Evolutionary conservation across 2,329 filamentous ascomycete genomes (phyloP).

Genomic region (Penicillium sp.): DNA sequence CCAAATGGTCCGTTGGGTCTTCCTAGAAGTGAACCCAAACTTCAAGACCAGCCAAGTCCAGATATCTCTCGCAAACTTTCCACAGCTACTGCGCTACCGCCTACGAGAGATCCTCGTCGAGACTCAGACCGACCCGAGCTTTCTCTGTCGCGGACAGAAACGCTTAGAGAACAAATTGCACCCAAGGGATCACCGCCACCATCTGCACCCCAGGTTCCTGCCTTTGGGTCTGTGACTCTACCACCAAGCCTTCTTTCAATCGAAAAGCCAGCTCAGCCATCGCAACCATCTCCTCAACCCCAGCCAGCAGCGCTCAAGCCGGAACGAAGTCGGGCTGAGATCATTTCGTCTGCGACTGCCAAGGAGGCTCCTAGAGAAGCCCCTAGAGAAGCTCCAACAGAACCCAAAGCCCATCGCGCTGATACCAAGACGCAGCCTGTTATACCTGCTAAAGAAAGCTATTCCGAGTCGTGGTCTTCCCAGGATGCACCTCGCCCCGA

Average conservation of each 20-base stretch:
- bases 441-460: conserved; percentile 24
- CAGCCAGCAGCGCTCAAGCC: conserved; percentile 1
- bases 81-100: conserved; percentile 12
- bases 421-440: conserved; percentile 21
- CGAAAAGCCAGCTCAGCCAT: conserved; percentile 18
- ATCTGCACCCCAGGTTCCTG: conserved; percentile 39
- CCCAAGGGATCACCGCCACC: conserved; percentile 35
- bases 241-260: conserved; percentile 22
- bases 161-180: conserved; percentile 23
- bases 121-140: conserved; percentile 29
- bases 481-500: conserved; percentile 25
- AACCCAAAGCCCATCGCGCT: conserved; percentile 40
- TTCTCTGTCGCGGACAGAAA: conserved; percentile 24
- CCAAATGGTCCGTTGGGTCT: conserved; percentile 7
- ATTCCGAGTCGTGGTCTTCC: conserved; percentile 20
- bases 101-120: conserved; percentile 26
- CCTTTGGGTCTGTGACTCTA: conserved; percentile 37
- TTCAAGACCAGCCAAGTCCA: conserved; percentile 25
- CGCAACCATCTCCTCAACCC: background rate
- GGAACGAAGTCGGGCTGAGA: conserved; percentile 12
- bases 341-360: conserved; percentile 21
- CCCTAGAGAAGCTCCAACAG: conserved; percentile 42
- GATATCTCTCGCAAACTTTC: conserved; percentile 25
- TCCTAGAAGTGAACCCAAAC: conserved; percentile 14
- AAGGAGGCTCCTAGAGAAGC: conserved; percentile 25